These are phyloP conservation scores for Xylaria sp. DNA, from an alignment of 2,329 filamentous ascomycete species.

Conservation along the genomic window DNA sequence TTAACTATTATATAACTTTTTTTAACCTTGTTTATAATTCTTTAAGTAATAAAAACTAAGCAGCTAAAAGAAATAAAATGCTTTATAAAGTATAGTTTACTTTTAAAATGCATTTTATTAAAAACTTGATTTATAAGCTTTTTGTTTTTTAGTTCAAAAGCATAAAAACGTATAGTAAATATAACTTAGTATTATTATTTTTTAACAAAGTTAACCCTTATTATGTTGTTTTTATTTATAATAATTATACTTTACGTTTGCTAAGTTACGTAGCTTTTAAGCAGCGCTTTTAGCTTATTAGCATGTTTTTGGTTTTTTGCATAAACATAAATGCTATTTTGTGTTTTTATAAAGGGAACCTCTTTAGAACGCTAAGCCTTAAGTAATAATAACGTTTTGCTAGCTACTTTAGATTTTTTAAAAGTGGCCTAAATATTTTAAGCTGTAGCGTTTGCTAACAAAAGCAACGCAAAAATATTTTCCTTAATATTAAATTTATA, in stretches of 20 bases:
- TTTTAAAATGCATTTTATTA: no score
- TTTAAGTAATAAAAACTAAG: no score
- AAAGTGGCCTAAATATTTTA: neutral
- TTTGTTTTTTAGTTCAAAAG: no score
- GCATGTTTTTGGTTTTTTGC: neutral
- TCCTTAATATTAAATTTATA: neutral
- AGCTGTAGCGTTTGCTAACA: neutral
- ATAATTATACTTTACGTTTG: neutral
- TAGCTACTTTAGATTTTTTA: neutral
- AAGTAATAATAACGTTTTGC: neutral
- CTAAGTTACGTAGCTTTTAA: neutral
- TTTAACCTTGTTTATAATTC: no score
- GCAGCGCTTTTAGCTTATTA: neutral
- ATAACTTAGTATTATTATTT: no score
- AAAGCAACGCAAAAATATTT: neutral
- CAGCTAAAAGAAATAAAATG: no score
- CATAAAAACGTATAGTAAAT: no score
- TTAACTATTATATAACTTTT: neutral
- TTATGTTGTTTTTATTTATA: conserved; percentile 3
- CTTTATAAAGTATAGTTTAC: no score
- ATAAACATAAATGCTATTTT: neutral
- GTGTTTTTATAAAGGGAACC: neutral
- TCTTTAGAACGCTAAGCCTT: neutral
- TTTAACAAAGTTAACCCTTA: neutral
- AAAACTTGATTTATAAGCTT: no score